phyloP scores from a whole-genome alignment of 1,284 basidiomycete genomes.

The Waitea zeae region DNA sequence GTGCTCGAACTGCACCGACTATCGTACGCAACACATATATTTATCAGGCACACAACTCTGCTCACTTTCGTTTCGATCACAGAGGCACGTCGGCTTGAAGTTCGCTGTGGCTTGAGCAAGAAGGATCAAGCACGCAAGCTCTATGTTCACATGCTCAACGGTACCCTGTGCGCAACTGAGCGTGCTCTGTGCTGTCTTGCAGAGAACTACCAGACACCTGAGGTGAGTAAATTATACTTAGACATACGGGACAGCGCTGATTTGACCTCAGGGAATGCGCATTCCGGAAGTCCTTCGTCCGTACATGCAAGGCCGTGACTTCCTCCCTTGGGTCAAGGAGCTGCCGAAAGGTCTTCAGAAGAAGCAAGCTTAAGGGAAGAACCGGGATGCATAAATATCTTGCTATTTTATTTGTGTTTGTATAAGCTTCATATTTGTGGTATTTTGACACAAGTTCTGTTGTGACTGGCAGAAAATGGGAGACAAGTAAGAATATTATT shows the following conservation, averaged over 20 bases:
- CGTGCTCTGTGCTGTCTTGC: slow-evolving; percentile 92
- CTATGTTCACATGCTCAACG: slow-evolving; percentile 96
- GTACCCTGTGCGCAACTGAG: slow-evolving; percentile 94
- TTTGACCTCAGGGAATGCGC: slow-evolving; percentile 47
- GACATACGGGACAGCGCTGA: background rate
- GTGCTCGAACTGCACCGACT: slow-evolving; percentile 89
- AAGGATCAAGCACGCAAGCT: slow-evolving; percentile 78
- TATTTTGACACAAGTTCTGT: too few species aligned
- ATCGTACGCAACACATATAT: slow-evolving; percentile 34
- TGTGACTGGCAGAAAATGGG: too few species aligned
- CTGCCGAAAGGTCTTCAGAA: slow-evolving; percentile 66
- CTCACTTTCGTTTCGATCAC: slow-evolving; percentile 7
- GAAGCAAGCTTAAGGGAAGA: too few species aligned
- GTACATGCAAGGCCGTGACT: slow-evolving; percentile 93
- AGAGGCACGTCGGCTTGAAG: slow-evolving; percentile 85
- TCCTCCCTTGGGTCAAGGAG: slow-evolving; percentile 78
- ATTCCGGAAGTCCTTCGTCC: slow-evolving; percentile 83
- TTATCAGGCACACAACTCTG: slow-evolving; percentile 1
- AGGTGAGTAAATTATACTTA: slow-evolving; percentile 32
- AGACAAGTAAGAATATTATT: too few species aligned
- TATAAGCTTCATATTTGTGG: too few species aligned
- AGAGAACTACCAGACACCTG: slow-evolving; percentile 96
- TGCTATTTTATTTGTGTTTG: too few species aligned
- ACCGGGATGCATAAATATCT: too few species aligned
- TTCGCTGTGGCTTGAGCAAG: slow-evolving; percentile 77